Conservation (phyloP, 2,329 filamentous ascomycete genomes). For the Colletotrichum theobromicola region DNA sequence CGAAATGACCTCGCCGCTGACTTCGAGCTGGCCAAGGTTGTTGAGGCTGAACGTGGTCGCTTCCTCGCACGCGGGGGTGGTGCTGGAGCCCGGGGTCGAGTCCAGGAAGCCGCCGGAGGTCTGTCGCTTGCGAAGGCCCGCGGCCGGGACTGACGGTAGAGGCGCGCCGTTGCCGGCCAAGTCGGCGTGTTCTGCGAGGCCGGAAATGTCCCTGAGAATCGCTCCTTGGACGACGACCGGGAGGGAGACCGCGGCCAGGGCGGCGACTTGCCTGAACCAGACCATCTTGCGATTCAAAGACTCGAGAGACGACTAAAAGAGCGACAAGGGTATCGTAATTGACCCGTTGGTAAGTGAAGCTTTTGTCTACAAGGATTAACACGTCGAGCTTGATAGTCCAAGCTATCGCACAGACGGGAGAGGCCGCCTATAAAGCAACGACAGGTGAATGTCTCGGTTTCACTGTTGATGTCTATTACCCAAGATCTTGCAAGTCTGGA, state of each 20-base stretch:
- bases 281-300: neutral
- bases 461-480: neutral
- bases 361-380: neutral
- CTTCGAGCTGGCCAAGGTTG: constrained; percentile 2
- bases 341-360: neutral
- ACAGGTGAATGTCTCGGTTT: neutral
- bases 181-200: neutral
- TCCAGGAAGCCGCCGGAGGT: neutral
- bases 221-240: neutral
- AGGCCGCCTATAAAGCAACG: neutral
- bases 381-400: neutral
- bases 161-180: neutral
- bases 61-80: neutral
- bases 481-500: neutral
- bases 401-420: neutral
- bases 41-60: neutral
- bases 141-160: neutral
- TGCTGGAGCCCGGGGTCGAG: neutral
- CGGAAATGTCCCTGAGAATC: neutral
- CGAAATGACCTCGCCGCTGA: neutral
- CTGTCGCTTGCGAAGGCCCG: neutral
- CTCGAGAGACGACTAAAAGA: neutral
- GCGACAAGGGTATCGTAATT: neutral
- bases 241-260: neutral
- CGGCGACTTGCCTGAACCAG: neutral